Percentiles rank a stretch among this genome's conserved stretches.
Evolutionary conservation across 768 basidiomycete genomes (phyloP).

Genomic region (Boletus eberwhitei): DNA sequence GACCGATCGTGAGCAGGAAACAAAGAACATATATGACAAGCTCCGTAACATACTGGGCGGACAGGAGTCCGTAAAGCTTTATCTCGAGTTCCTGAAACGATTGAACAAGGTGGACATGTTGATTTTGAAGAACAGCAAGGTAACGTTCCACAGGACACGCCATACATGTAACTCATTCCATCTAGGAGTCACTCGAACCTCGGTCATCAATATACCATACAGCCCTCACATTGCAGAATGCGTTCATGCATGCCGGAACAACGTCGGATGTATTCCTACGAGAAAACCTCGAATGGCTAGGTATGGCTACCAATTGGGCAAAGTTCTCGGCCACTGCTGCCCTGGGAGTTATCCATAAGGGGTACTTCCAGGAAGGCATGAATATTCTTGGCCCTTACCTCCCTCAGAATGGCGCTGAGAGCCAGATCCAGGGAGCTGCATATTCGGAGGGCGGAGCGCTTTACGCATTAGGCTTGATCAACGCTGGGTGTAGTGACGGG

Average conservation of each 20-base stretch:
- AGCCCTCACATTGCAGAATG: conserved; percentile 93
- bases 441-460: conserved; percentile 97
- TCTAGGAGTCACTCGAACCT: conserved; percentile 83
- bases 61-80: conserved; percentile 87
- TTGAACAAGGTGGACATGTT: conserved; percentile 92
- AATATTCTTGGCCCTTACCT: conserved; percentile 92
- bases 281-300: conserved; percentile 96
- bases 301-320: conserved; percentile 94
- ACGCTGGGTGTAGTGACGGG: conserved; percentile 81
- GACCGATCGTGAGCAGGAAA: conserved; percentile 40
- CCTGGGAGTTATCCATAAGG: conserved; percentile 96
- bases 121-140: conserved; percentile 92
- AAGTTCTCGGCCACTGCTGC: conserved; percentile 98
- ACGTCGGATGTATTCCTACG: conserved; percentile 92
- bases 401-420: conserved; percentile 73
- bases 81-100: conserved; percentile 92
- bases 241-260: conserved; percentile 98
- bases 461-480: conserved; percentile 92
- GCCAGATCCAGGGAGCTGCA: conserved; percentile 69
- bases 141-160: conserved; percentile 25
- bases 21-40: conserved; percentile 65
- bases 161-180: conserved; percentile 3
- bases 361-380: conserved; percentile 91
- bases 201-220: conserved; percentile 98
- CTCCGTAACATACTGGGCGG: conserved; percentile 83